Conservation (phyloP, 108 stramenopile species). For the Nitzschia inconspicua region DNA sequence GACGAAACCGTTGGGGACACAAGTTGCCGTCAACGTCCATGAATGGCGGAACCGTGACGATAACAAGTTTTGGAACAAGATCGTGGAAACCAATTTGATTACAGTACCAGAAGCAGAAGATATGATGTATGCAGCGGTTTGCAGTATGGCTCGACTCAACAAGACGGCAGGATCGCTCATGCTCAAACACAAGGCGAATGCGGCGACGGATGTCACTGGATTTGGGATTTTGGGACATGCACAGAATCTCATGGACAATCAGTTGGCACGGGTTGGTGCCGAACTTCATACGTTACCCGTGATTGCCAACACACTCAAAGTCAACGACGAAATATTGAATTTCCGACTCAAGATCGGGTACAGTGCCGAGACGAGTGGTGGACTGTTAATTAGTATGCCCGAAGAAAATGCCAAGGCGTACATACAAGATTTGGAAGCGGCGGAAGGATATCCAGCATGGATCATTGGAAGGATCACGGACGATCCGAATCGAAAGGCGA, state of each 20-base stretch:
- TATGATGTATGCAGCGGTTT: conserved; percentile 77
- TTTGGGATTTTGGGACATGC: conserved; percentile 86
- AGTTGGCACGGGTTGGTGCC: conserved; percentile 60
- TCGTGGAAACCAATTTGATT: conserved; percentile 30
- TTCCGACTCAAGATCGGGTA: conserved; percentile 71
- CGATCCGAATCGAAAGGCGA: conserved; percentile 58
- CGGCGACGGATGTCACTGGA: conserved; percentile 84
- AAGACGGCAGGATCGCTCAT: conserved; percentile 59
- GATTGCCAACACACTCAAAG: conserved; percentile 51
- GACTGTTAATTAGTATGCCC: conserved; percentile 70
- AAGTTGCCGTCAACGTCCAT: conserved; percentile 85
- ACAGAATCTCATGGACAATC: conserved; percentile 81
- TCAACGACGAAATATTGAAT: conserved; percentile 63
- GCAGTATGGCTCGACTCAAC: conserved; percentile 79
- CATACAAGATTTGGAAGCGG: conserved; percentile 48
- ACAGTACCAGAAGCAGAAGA: conserved; percentile 50
- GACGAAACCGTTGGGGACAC: conserved; percentile 85
- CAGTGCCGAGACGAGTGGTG: conserved; percentile 85
- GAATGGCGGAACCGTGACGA: conserved; percentile 58
- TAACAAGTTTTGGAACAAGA: conserved; percentile 30
- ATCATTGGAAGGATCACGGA: conserved; percentile 68
- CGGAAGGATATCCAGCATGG: conserved; percentile 73
- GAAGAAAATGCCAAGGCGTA: conserved; percentile 63
- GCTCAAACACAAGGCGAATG: conserved; percentile 63
- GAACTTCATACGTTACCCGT: conserved; percentile 76